Base-by-base conservation (phyloP, 1,139 yeast genomes). In the Diutina ranongensis region DNA sequence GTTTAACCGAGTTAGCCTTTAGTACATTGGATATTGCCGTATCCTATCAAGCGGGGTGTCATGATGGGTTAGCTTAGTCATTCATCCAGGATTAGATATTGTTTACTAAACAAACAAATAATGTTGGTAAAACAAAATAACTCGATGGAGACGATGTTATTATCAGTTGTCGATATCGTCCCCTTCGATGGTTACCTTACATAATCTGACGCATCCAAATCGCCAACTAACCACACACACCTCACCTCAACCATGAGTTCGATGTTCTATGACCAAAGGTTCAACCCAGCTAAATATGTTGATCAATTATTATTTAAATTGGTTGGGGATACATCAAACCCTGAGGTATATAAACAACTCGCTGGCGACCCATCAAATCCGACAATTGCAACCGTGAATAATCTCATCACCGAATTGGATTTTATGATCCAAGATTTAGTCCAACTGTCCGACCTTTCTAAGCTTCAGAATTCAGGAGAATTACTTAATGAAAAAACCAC, bases 401-500 rank as follows among this genome's bases (percentile, higher is more conserved):
- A 38, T 32, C 28, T 38, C 31, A 38, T 38, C 20, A 21, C 42
- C 21, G 42, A 38, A 9, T n/a, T 38, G 32, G 42, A 38, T 15
- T 38, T 38, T n/a, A 22, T 25, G 32, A 38, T 25, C 20, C 42
- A 38, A 21, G 42, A 38, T 4, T 18, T 38, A 12, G 42, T 38
- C 12, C 21, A 38, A 10, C 42, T 15, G 33, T 18, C 20, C 2
- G 31, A 25, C 1, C 42, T 38, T 9, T n/a, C 18, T 8, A 38
- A 38, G 42, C 32, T 38, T 3, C 42, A 38, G n/a, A 13, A 22
- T 8, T 15, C 32, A 2, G 32, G 31, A 3, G 28, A 20, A 2
- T 20, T 38, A 32, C 42, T 38, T 15, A 38, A 38, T 19, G 42
- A 38, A 3, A 38, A 38, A 18, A 38, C 42, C n/a, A 38, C 42